These are phyloP conservation scores for Phytophthora crassamura DNA, from an alignment of 352 stramenopile genomes.

Conservation along the genomic window DNA sequence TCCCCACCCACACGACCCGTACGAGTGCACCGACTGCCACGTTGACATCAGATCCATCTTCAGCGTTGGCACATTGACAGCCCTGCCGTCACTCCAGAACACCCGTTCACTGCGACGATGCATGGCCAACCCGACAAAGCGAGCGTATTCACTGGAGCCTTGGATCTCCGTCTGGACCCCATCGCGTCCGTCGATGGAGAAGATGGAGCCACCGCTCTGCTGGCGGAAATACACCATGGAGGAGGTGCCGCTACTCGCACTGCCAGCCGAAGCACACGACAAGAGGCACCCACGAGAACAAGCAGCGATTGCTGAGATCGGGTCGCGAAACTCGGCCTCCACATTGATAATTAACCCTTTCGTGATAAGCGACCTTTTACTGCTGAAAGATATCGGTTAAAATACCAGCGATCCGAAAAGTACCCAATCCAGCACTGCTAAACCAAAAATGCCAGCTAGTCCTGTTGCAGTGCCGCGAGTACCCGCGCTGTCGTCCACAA, in stretches of 20 bases:
- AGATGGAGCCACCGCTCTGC: constrained; percentile 58
- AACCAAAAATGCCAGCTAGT: not conserved
- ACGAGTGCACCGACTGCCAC: constrained; percentile 53
- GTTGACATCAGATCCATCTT: constrained; percentile 23
- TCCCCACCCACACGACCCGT: constrained; percentile 55
- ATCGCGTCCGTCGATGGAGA: constrained; percentile 53
- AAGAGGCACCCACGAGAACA: too few species aligned
- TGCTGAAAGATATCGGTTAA: too few species aligned
- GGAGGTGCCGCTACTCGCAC: constrained; percentile 7
- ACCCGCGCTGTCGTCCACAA: constrained; percentile 22
- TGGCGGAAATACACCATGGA: constrained; percentile 76
- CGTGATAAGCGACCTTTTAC: too few species aligned
- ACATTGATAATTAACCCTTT: too few species aligned
- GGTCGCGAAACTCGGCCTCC: too few species aligned
- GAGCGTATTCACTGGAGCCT: constrained; percentile 44
- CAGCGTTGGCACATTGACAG: constrained; percentile 41
- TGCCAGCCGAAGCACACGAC: too few species aligned
- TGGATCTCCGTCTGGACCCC: constrained; percentile 43
- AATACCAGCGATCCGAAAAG: too few species aligned
- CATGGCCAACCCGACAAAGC: constrained; percentile 54
- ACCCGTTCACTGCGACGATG: constrained; percentile 42
- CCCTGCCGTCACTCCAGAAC: constrained; percentile 68
- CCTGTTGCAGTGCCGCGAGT: constrained; percentile 9
- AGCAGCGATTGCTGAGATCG: too few species aligned
- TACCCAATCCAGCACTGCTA: too few species aligned